phyloP scores from a whole-genome alignment of 306 rosid genomes.

The Dalbergia cultrata region DNA sequence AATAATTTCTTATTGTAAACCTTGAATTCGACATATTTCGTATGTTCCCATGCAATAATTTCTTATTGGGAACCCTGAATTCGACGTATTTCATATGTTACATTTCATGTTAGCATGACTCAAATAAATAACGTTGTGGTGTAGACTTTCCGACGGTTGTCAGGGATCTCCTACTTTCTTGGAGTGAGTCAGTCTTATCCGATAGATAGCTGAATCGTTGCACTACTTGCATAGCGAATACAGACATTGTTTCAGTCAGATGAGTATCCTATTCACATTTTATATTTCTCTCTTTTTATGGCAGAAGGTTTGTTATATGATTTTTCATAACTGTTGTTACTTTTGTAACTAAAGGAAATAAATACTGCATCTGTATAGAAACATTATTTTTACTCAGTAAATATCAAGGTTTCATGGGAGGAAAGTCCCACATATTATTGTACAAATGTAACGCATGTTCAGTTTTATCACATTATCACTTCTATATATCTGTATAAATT shows the following conservation, averaged over 20 bases:
- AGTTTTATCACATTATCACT: neutral
- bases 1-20: too few species aligned
- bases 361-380: slow-evolving; percentile 45
- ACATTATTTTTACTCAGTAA: slow-evolving; percentile 33
- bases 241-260: slow-evolving; percentile 46
- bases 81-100: too few species aligned
- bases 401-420: slow-evolving; percentile 39
- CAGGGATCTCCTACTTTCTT: slow-evolving; percentile 88
- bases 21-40: too few species aligned
- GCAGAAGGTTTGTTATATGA: slow-evolving; percentile 30
- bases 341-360: slow-evolving; percentile 42
- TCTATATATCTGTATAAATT: neutral
- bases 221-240: slow-evolving; percentile 46
- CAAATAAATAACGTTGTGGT: slow-evolving; percentile 29
- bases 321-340: slow-evolving; percentile 45
- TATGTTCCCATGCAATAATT: too few species aligned
- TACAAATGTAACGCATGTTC: neutral
- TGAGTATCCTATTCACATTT: slow-evolving; percentile 49
- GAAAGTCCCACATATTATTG: neutral
- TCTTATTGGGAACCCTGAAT: too few species aligned
- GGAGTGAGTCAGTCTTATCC: slow-evolving; percentile 78
- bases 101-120: too few species aligned
- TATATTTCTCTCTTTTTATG: slow-evolving; percentile 27
- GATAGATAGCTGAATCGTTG: slow-evolving; percentile 67
- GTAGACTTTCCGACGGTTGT: slow-evolving; percentile 81